Conservation (phyloP, 169 alveolate genomes). For the Neospora caninum region DNA sequence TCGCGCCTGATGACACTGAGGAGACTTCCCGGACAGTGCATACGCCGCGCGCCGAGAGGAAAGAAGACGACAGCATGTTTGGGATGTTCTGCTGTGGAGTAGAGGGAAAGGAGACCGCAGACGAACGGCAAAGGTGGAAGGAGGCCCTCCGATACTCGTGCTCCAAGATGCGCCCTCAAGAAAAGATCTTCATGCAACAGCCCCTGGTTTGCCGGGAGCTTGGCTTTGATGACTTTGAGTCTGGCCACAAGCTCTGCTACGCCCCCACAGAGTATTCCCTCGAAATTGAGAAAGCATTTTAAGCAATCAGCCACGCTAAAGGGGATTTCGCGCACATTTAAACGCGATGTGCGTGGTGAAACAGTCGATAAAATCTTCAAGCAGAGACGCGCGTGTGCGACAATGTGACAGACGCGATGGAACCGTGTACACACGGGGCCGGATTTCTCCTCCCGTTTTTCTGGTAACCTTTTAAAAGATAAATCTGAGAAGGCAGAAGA, state of each 20-base stretch:
- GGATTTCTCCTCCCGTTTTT: no score
- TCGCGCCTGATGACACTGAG: neutral
- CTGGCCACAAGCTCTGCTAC: neutral
- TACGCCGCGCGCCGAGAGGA: neutral
- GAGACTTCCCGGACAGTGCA: neutral
- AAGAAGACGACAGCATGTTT: neutral
- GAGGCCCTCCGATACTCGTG: conserved; percentile 10
- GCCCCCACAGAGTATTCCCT: conserved; percentile 27
- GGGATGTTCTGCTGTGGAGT: neutral
- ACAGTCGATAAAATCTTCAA: no score
- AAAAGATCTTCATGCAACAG: conserved; percentile 11
- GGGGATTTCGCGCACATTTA: neutral
- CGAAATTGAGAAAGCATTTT: conserved; percentile 2
- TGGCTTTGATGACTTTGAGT: neutral
- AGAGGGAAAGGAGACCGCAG: neutral
- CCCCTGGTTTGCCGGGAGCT: conserved; percentile 27
- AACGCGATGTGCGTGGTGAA: neutral
- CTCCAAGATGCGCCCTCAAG: conserved; percentile 13
- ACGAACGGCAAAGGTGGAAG: neutral
- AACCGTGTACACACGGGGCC: no score
- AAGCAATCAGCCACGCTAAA: neutral
- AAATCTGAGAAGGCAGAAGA: no score
- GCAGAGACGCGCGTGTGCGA: no score
- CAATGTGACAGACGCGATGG: no score
- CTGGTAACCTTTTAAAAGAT: no score